phyloP scores from a whole-genome alignment of 169 alveolate species.

The Babesia ovata region DNA sequence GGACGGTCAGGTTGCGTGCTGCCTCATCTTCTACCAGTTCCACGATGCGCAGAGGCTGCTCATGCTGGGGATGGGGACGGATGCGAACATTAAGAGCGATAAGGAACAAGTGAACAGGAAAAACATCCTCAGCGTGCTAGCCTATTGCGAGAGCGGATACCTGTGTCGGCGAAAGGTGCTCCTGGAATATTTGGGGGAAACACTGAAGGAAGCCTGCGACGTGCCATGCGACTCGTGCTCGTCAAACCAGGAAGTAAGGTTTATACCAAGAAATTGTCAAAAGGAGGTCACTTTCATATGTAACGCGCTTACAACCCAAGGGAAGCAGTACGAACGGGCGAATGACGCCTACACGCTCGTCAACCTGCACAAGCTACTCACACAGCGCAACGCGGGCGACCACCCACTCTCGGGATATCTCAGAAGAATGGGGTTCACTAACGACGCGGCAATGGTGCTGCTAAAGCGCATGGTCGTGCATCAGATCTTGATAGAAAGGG shows the following conservation, averaged over 20 bases:
- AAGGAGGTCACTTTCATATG: slow-evolving; percentile 45
- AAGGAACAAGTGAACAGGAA: slow-evolving; percentile 14
- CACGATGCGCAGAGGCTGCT: slow-evolving; percentile 74
- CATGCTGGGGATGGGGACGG: slow-evolving; percentile 47
- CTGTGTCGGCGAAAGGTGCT: slow-evolving; percentile 82
- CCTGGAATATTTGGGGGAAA: slow-evolving; percentile 84
- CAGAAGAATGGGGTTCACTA: slow-evolving; percentile 28
- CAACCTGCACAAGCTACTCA: slow-evolving; percentile 50
- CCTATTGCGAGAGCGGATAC: slow-evolving; percentile 84
- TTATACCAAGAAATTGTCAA: slow-evolving; percentile 28
- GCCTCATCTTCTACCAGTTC: slow-evolving; percentile 76
- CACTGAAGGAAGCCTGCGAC: slow-evolving; percentile 74
- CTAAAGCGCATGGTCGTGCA: slow-evolving; percentile 60
- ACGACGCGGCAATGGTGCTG: slow-evolving; percentile 54
- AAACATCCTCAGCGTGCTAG: slow-evolving; percentile 70
- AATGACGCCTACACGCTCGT: slow-evolving; percentile 27
- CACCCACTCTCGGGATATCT: slow-evolving; percentile 52
- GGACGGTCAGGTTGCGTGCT: slow-evolving; percentile 80
- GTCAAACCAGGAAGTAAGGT: slow-evolving; percentile 1
- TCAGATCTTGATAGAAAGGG: slow-evolving; percentile 54
- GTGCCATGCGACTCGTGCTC: slow-evolving; percentile 73
- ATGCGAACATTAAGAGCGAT: slow-evolving; percentile 17
- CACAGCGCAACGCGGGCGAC: slow-evolving; percentile 2
- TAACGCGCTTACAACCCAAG: background rate
- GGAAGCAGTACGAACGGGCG: background rate